Evolutionary conservation across 805 yeast genomes (phyloP), one percentile per base, ranked within the genome.

Genomic region (Limtongia smithiae): DNA sequence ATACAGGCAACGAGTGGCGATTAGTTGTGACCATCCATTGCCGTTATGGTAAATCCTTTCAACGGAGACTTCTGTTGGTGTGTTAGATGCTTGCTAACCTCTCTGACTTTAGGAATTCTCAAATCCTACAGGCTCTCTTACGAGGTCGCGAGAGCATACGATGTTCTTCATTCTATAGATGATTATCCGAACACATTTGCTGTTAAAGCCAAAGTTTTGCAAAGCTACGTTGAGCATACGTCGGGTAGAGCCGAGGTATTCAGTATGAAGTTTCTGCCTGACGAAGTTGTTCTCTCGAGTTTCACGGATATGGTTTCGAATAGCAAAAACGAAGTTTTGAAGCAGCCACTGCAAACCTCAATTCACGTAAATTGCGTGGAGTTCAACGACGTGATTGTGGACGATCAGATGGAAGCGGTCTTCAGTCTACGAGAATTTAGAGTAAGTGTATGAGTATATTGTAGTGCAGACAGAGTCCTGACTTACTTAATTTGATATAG

Each of bases 331-430:
- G 58, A 54, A 20, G 27, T 54, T 17, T 33, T 54, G 24, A 54
- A 54, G 35, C 51, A 44, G 38, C 58, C 58, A n/a, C 28, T 54
- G 28, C 44, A 40, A 41, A 54, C 58, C 9, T 39, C 56, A n/a
- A 54, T 54, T 20, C 42, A 35, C 24, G 42, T 46, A 24, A 35
- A 18, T 6, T 15, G 17, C 21, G 34, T n/a, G 12, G 49, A 52
- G 12, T 54, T 54, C 36, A 49, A 46, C 20, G 40, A 41, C 14
- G 39, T 46, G 12, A 14, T 43, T 3, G 44, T 43, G 6, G 40
- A 30, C 5, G 46, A 41, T 5, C 47, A 44, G 15, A 34, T 36
- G 8, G 40, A 43, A 24, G 42, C 42, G 6, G 48, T 41, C 12
- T 50, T 54, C 33, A 51, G 52, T 34, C 31, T 47, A 28, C 40